Evolutionary conservation across 2,329 filamentous ascomycete genomes (phyloP).

Genomic region (Aspergillus nomiae): DNA sequence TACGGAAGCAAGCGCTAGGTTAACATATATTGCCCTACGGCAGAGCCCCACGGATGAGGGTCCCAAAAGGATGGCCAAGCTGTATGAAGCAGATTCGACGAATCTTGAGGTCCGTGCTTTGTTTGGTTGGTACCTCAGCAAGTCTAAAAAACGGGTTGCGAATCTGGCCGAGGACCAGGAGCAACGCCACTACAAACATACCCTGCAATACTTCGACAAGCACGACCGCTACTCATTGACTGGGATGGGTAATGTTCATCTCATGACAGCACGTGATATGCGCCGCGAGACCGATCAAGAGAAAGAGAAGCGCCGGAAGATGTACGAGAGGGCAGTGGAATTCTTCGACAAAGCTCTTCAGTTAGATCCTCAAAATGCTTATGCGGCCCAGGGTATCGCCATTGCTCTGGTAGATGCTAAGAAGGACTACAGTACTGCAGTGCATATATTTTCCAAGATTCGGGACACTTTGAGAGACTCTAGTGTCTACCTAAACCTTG

Average conservation of each 20-base stretch:
- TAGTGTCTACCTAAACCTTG: conserved; percentile 88
- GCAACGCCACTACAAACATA: conserved; percentile 94
- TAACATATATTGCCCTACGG: conserved; percentile 86
- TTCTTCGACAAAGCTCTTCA: conserved; percentile 98
- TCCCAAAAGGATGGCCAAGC: conserved; percentile 78
- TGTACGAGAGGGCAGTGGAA: conserved; percentile 89
- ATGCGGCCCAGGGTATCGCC: conserved; percentile 92
- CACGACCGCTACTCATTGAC: conserved; percentile 96
- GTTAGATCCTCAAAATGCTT: conserved; percentile 92
- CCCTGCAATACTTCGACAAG: conserved; percentile 90
- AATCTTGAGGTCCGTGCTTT: conserved; percentile 91
- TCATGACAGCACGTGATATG: conserved; percentile 90
- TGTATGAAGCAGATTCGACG: conserved; percentile 79
- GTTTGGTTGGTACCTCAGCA: conserved; percentile 94
- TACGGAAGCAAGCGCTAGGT: conserved; percentile 82
- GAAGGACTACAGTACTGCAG: conserved; percentile 79
- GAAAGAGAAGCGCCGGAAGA: conserved; percentile 83
- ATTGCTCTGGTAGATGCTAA: conserved; percentile 94
- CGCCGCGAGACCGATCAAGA: conserved; percentile 85
- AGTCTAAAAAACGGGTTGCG: conserved; percentile 76
- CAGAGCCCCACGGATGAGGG: conserved; percentile 82
- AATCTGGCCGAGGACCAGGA: conserved; percentile 89
- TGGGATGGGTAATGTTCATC: conserved; percentile 94
- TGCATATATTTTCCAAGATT: conserved; percentile 87
- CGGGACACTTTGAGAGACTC: conserved; percentile 87